Percentiles rank a stretch among this genome's conserved stretches.
Conservation (phyloP, 225 moss, liverwort and hornwort genomes). For the Bryum argenteum region DNA sequence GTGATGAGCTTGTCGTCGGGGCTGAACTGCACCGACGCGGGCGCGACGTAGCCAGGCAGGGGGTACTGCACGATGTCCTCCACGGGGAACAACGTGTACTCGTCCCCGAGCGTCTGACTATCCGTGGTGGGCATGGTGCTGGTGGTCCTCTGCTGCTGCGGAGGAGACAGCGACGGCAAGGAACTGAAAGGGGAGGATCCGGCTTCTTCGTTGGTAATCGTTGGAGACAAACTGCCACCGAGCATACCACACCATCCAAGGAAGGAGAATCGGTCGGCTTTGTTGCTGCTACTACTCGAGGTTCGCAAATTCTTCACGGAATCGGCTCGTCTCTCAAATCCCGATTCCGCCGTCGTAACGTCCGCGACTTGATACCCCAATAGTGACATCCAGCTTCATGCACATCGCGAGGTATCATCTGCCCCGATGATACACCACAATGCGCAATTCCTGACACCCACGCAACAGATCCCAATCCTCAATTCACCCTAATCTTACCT, state of each 20-base stretch:
- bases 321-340: slow-evolving; percentile 44
- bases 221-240: slow-evolving; percentile 76
- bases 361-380: slow-evolving; percentile 62
- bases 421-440: slow-evolving; percentile 21
- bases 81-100: slow-evolving; percentile 90
- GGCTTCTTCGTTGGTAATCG: slow-evolving; percentile 15
- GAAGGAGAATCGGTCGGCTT: slow-evolving; percentile 71
- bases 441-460: neutral
- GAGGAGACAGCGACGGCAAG: slow-evolving; percentile 50
- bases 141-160: slow-evolving; percentile 28
- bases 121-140: slow-evolving; percentile 96
- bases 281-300: neutral
- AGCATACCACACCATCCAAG: slow-evolving; percentile 98
- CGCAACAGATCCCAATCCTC: neutral
- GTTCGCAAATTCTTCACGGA: slow-evolving; percentile 27
- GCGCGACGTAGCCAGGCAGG: slow-evolving; percentile 96
- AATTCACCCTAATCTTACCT: neutral
- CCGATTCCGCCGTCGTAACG: slow-evolving; percentile 43
- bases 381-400: slow-evolving; percentile 70
- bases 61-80: slow-evolving; percentile 99
- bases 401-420: slow-evolving; percentile 61
- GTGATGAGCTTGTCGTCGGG: slow-evolving; percentile 96
- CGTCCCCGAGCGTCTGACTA: slow-evolving; percentile 88
- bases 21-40: slow-evolving; percentile 95
- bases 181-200: slow-evolving; percentile 56